These are phyloP conservation scores for Furcasterigmium sp. DNA, from an alignment of 2,329 filamentous ascomycete genomes.

Conservation along the genomic window DNA sequence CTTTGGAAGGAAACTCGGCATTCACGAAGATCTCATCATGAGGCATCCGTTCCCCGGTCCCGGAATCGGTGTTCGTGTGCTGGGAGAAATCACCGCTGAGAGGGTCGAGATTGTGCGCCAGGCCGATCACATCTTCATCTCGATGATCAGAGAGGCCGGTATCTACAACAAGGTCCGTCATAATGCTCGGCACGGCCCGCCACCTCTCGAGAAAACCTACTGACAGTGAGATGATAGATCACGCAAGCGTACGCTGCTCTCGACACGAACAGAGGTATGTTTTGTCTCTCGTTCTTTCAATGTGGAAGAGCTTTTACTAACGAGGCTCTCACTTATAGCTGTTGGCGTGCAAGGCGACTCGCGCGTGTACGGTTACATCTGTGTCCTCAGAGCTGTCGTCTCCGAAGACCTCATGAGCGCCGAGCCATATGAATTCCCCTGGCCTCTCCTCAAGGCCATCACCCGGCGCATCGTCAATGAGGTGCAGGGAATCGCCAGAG, in stretches of 20 bases:
- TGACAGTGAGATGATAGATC: conserved; percentile 21
- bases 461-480: conserved; percentile 60
- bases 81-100: conserved; percentile 79
- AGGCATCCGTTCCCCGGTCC: conserved; percentile 73
- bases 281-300: background rate
- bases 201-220: background rate
- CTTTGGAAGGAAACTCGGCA: conserved; percentile 22
- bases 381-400: conserved; percentile 37
- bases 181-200: background rate
- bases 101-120: conserved; percentile 73
- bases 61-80: conserved; percentile 66
- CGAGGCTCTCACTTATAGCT: conserved; percentile 14
- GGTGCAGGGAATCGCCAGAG: conserved; percentile 66
- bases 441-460: conserved; percentile 59
- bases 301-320: background rate
- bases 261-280: conserved; percentile 30
- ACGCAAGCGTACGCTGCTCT: conserved; percentile 43
- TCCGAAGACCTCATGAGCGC: conserved; percentile 43
- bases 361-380: conserved; percentile 25
- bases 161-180: conserved; percentile 55
- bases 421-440: conserved; percentile 53
- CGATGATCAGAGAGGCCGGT: conserved; percentile 66
- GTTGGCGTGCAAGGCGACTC: conserved; percentile 28
- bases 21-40: conserved; percentile 53
- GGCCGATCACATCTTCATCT: conserved; percentile 74